These are phyloP conservation scores for Fusarium graminum DNA, from an alignment of 2,329 filamentous ascomycete species.

Conservation along the genomic window DNA sequence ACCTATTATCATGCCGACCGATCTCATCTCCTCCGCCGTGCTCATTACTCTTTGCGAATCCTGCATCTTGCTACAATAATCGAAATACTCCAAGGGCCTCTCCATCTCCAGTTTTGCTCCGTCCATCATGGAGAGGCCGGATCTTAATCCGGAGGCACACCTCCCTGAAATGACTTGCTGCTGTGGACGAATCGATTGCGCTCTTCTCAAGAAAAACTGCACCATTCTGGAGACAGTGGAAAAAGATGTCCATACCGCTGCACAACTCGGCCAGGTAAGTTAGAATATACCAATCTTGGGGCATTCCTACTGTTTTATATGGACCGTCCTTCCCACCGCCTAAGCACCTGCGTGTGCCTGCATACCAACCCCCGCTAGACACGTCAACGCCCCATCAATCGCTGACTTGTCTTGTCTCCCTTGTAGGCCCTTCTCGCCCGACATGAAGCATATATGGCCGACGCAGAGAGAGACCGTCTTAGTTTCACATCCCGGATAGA, in stretches of 20 bases:
- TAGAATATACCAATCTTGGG: slow-evolving; percentile 39
- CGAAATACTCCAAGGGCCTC: slow-evolving; percentile 31
- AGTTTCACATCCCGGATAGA: slow-evolving; percentile 80
- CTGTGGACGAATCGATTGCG: slow-evolving; percentile 84
- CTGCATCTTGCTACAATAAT: slow-evolving; percentile 33
- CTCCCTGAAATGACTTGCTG: slow-evolving; percentile 74
- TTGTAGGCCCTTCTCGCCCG: slow-evolving; percentile 88
- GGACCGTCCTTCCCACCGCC: slow-evolving; percentile 21
- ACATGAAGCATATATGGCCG: slow-evolving; percentile 94
- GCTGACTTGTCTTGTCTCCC: slow-evolving; percentile 71
- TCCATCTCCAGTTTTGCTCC: slow-evolving; percentile 36
- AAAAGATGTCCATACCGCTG: slow-evolving; percentile 87
- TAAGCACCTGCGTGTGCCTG: slow-evolving; percentile 25
- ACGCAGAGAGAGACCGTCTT: slow-evolving; percentile 86
- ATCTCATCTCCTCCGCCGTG: slow-evolving; percentile 18
- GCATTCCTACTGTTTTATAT: slow-evolving; percentile 42
- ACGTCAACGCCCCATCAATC: slow-evolving; percentile 53
- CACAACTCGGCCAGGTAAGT: slow-evolving; percentile 91
- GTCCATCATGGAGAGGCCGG: slow-evolving; percentile 47
- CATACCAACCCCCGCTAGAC: slow-evolving; percentile 44
- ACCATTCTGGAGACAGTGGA: slow-evolving; percentile 83
- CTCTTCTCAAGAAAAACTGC: slow-evolving; percentile 84
- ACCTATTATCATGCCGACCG: slow-evolving; percentile 40
- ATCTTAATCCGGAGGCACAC: slow-evolving; percentile 43
- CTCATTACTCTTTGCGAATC: slow-evolving; percentile 23